Conservation (phyloP, 1,284 basidiomycete species). For the Spongiforma sp. region DNA sequence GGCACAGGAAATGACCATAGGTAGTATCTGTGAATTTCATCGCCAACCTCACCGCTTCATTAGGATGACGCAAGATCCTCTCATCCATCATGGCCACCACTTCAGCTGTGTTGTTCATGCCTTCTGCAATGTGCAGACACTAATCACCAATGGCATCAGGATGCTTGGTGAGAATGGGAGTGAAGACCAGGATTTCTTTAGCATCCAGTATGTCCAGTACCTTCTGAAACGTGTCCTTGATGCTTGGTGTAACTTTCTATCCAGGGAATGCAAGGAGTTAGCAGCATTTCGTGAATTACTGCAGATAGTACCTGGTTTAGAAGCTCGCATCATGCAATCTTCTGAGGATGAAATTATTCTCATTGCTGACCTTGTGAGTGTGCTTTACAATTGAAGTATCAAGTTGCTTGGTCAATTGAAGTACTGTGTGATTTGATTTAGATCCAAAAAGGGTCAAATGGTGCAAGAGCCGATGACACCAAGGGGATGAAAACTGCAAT, state of each 20-base stretch:
- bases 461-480: not conserved
- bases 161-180: not conserved
- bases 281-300: not conserved
- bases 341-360: not conserved
- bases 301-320: not conserved
- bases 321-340: not conserved
- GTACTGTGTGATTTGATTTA: too few relatives aligned
- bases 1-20: not conserved
- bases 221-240: too few relatives aligned
- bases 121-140: not conserved
- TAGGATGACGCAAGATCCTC: not conserved
- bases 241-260: not conserved
- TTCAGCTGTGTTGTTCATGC: slow-evolving; percentile 11
- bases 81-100: slow-evolving; percentile 11
- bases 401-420: too few relatives aligned
- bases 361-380: not conserved
- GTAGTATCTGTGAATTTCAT: not conserved
- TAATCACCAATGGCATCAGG: not conserved
- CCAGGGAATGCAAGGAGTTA: not conserved
- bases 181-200: not conserved
- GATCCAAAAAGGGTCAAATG: not conserved
- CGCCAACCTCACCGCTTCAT: not conserved
- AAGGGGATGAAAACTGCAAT: not conserved
- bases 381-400: not conserved
- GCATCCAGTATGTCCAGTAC: not conserved